Base-by-base conservation (phyloP, 1,284 basidiomycete species). In the Ganoderma meredithae region DNA sequence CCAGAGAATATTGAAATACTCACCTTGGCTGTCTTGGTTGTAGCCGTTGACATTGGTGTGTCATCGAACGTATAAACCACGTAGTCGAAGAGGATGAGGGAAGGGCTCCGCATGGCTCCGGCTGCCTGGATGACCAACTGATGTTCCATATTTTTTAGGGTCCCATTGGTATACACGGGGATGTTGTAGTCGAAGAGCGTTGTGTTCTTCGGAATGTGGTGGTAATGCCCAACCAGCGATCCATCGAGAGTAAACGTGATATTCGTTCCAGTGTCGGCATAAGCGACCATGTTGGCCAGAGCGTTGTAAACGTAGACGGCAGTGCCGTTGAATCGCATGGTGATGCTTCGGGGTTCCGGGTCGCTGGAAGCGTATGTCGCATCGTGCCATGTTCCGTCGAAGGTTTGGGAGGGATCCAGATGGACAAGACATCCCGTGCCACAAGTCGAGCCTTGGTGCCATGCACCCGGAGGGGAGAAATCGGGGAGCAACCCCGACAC, bases 221-320 rank as follows among this genome's bases (percentile, higher is more conserved):
- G 25, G 65, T 78, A 83, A 0, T 70, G 62, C 36, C 78, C 81
- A 0, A 73, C 75, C 1, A 63, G 52, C n/a, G 75, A 66, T n/a
- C 74, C 77, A 66, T 83, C 81, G 58, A 83, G 73, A 59, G 71
- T 76, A 73, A 84, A 84, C 0, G 75, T 75, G 75, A 83, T 76
- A 69, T 80, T 76, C 5, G 77, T 76, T 69, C 76, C 63, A 5
- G 75, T 77, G 1, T 77, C 75, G 53, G 27, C 39, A 19, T 1
- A 43, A 3, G 27, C 62, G 5, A 62, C 67, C 0, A 74, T 71
- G 22, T 73, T 69, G 3, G 79, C 71, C 3, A 82, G 65, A 12
- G 75, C 76, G 63, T 78, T 78, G 70, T 73, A 81, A 2, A 79
- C 76, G 60, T 79, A 77, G 17, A 81, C 71, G 0, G 79, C 79